These are phyloP conservation scores for Protoeuglena noctilucae DNA, from an alignment of 139 green algal genomes.

Conservation along the genomic window DNA sequence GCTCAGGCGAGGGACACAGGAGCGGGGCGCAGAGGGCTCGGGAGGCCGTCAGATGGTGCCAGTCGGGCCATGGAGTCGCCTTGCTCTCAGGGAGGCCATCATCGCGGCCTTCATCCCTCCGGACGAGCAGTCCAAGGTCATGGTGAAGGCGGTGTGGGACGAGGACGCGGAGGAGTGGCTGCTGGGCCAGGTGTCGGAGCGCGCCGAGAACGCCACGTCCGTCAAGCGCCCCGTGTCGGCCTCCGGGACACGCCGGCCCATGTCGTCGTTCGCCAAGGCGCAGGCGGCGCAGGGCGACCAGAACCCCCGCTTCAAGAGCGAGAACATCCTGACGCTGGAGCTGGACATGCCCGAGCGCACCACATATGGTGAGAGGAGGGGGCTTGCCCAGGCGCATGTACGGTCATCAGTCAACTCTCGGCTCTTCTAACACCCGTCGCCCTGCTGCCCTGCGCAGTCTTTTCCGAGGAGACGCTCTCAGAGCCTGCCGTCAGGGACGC, in stretches of 20 bases:
- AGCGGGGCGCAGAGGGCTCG: not conserved
- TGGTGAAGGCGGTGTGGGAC: conserved; percentile 44
- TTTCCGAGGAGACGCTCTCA: not conserved
- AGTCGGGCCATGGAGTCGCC: too few relatives aligned
- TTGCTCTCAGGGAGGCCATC: conserved; percentile 61
- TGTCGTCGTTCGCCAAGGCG: conserved; percentile 35
- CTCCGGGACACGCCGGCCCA: conserved; percentile 16
- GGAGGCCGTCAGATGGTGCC: conserved; percentile 31
- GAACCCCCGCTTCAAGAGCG: conserved; percentile 53
- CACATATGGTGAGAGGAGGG: too few relatives aligned
- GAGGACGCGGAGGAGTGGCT: conserved; percentile 48
- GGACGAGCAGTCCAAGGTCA: conserved; percentile 48
- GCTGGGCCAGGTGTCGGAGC: conserved; percentile 20
- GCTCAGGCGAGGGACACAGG: too few relatives aligned
- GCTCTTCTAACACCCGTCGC: too few relatives aligned
- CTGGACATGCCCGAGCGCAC: conserved; percentile 53
- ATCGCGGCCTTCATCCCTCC: conserved; percentile 61
- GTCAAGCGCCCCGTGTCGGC: conserved; percentile 3
- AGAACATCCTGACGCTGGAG: conserved; percentile 61
- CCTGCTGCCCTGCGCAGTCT: too few relatives aligned
- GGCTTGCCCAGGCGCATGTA: too few relatives aligned
- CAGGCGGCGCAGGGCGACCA: conserved; percentile 41
- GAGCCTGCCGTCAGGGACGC: not conserved
- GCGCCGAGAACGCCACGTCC: not conserved
- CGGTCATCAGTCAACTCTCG: too few relatives aligned